Evolutionary conservation across 1,284 basidiomycete species (phyloP), one percentile per base, ranked within the genome.

Genomic region (Ceratobasidium sp.): DNA sequence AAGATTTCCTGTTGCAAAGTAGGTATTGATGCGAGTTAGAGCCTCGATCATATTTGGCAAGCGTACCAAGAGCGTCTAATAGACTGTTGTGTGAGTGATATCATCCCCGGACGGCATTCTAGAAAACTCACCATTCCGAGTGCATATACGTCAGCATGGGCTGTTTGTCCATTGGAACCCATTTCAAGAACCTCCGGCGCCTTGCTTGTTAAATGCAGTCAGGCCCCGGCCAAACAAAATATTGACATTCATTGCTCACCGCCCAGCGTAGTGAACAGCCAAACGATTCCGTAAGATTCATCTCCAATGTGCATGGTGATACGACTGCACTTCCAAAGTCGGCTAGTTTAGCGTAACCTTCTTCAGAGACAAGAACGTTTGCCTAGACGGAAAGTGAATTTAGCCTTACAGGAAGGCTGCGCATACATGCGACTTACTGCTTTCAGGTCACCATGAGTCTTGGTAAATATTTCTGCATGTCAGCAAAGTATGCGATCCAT

Each of bases 51-150:
- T 28, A 9, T 54, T 54, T 6, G 1, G 23, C 23, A n/a, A n/a
- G n/a, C 54, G 35, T 11, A 57, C 54, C 54, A 57, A 2, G 13
- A 57, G 8, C 4, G 26, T 23, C 47, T n/a, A 18, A 9, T 1
- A 13, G 47, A n/a, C 26, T 3, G 47, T 9, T 2, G n/a, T 50
- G 26, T 8, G n/a, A 23, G 4, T 23, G 18, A 50, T n/a, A 9
- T 49, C 7, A 49, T 16, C 7, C 21, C 26, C 7, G 52, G 28
- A 55, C 11, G 6, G n/a, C n/a, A n/a, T n/a, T n/a, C n/a, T n/a
- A n/a, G n/a, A n/a, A n/a, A n/a, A n/a, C 54, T 30, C n/a, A 61
- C 58, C 58, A 61, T 61, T 44, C 16, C 58, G 1, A 61, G 16
- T 7, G 58, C 38, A 23, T 46, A 61, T 5, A 44, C 23, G 18